These are phyloP conservation scores for Globisporangium cystogenes DNA, from an alignment of 352 stramenopile genomes.

Conservation along the genomic window DNA sequence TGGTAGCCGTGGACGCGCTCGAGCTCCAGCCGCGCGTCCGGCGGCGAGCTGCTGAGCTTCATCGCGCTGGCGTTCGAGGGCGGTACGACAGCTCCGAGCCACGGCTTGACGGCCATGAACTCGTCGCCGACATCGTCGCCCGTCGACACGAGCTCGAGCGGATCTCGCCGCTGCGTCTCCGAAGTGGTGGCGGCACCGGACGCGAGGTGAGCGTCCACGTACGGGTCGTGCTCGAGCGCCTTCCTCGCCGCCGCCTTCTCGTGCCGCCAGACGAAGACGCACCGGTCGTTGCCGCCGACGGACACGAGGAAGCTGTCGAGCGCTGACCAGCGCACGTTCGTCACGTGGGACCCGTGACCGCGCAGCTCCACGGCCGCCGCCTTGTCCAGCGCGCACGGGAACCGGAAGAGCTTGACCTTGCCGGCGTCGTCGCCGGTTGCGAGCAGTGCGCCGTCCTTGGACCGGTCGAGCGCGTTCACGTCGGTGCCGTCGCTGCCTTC, in stretches of 20 bases:
- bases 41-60: slow-evolving; percentile 27
- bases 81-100: slow-evolving; percentile 74
- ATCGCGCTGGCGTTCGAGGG: slow-evolving; percentile 40
- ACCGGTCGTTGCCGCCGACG: slow-evolving; percentile 74
- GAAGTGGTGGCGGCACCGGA: neutral
- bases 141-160: slow-evolving; percentile 18
- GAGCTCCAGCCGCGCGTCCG: slow-evolving; percentile 44
- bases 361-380: slow-evolving; percentile 44
- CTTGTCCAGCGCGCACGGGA: slow-evolving; percentile 63
- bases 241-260: slow-evolving; percentile 13
- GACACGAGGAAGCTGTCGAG: slow-evolving; percentile 63
- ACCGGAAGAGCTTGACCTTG: slow-evolving; percentile 87
- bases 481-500: slow-evolving; percentile 70
- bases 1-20: slow-evolving; percentile 76
- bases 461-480: slow-evolving; percentile 70
- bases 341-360: slow-evolving; percentile 80
- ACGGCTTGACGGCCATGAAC: slow-evolving; percentile 90
- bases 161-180: slow-evolving; percentile 15
- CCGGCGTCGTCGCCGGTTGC: slow-evolving; percentile 79
- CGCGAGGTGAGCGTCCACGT: neutral
- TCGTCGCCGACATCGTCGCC: slow-evolving; percentile 67
- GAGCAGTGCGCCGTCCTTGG: slow-evolving; percentile 54
- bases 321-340: slow-evolving; percentile 59
- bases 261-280: slow-evolving; percentile 69
- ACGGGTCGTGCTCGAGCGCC: slow-evolving; percentile 2